Base-by-base conservation (phyloP, 2,329 filamentous ascomycete genomes). In the Colletotrichum sp. region DNA sequence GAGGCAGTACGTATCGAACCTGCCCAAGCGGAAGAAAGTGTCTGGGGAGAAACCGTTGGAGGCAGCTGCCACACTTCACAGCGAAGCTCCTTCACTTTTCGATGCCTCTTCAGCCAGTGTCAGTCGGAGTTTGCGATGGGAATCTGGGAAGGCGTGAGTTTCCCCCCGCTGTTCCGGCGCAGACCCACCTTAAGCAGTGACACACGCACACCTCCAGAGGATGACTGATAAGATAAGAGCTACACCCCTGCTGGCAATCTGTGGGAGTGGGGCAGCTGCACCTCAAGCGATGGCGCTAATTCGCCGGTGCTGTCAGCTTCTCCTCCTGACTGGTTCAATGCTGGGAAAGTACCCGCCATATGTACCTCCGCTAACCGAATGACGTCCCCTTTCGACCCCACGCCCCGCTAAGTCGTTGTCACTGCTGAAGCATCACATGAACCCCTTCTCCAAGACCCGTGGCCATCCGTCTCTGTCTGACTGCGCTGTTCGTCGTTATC, bases 401-500 rank as follows among this genome's bases (percentile, higher is more conserved):
- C 62, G 62, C 75, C 75, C 72, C 75, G 75, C 71, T 75, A 63
- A 62, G 55, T 55, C 66, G 67, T 64, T 75, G 67, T 75, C 72
- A 75, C 72, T 75, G 72, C 49, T 39, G 66, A 62, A 74, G 71
- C 75, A 76, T 76, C 75, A 76, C 75, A 76, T 76, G 75, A 75
- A 76, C 74, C 71, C 70, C 74, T 72, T 59, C 55, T 34, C 71
- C 36, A 72, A 49, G 39, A 76, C 72, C 57, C 75, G 75, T 76
- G 75, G 63, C 60, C 62, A 49, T 49, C 44, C 32, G 15, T 18
- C 55, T 49, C 57, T 30, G 10, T 21, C 55, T 66, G 59, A 32
- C 39, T 59, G 49, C 69, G 21, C 30, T 44, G 62, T 32, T 30
- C 44, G 44, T 12, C 18, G 34, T 65, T 18, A 21, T 67, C 55